phyloP scores from a whole-genome alignment of 306 rosid species.

The Fragaria ananassa region DNA sequence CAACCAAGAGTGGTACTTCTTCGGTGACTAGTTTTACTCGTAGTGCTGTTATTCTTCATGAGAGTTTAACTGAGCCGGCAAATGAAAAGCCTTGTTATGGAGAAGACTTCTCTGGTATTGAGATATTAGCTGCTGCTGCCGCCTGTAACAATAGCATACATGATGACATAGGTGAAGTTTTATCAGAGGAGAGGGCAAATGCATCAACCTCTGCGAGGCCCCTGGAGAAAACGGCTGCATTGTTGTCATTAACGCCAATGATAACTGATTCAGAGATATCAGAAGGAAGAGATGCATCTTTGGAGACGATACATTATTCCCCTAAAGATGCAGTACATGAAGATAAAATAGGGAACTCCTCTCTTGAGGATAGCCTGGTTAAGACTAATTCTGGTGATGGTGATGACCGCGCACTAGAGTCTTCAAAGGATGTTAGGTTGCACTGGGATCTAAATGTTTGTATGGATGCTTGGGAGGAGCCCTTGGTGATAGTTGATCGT shows the following conservation, averaged over 20 bases:
- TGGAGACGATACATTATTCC: background rate
- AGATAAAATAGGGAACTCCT: slow-evolving; percentile 1
- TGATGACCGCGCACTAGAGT: background rate
- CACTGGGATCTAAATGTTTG: slow-evolving; percentile 43
- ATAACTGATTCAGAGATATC: slow-evolving; percentile 3
- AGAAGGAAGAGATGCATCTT: slow-evolving; percentile 10
- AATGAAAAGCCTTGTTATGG: slow-evolving; percentile 8
- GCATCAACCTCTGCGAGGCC: slow-evolving; percentile 10
- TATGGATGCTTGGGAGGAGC: slow-evolving; percentile 39
- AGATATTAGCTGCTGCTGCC: slow-evolving; percentile 40
- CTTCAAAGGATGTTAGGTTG: slow-evolving; percentile 31
- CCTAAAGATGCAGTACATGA: slow-evolving; percentile 2
- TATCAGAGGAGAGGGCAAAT: slow-evolving; percentile 1
- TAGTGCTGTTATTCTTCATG: background rate
- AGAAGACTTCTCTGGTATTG: slow-evolving; percentile 41
- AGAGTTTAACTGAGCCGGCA: background rate
- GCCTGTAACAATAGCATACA: slow-evolving; percentile 31
- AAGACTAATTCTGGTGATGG: slow-evolving; percentile 3
- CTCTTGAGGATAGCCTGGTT: slow-evolving; percentile 5
- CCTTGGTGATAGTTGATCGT: slow-evolving; percentile 11
- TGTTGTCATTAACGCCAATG: background rate
- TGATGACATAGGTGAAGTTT: slow-evolving; percentile 24
- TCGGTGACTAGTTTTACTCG: background rate
- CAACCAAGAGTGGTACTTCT: slow-evolving; percentile 9
- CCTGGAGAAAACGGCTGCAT: background rate